A percentile compares a stretch with the other conserved stretches of the same genome.
phyloP scores from a whole-genome alignment of 352 stramenopile species.

The Globisporangium lucens region DNA sequence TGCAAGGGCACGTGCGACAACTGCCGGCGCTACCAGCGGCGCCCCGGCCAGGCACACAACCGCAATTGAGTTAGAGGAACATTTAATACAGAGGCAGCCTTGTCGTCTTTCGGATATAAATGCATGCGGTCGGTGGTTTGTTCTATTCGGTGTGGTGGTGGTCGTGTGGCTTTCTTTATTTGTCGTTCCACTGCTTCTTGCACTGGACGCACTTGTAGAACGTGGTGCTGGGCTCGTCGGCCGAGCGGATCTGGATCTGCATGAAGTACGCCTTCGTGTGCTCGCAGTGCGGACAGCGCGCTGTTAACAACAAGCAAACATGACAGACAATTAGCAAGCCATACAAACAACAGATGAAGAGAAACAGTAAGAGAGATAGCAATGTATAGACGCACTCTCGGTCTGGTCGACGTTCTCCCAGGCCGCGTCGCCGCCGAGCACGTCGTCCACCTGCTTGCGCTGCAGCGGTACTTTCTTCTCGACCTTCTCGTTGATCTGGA shows the following conservation, averaged over 20 bases:
- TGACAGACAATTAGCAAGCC: not conserved
- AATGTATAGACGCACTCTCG: constrained; percentile 51
- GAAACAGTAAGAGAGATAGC: not conserved
- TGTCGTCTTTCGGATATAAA: not conserved
- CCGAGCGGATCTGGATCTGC: constrained; percentile 99
- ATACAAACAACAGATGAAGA: not conserved
- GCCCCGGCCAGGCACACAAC: constrained; percentile 7
- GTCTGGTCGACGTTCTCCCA: constrained; percentile 99
- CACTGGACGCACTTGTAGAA: constrained; percentile 99
- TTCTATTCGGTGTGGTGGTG: not conserved
- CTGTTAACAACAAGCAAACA: constrained; percentile 24
- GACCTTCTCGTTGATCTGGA: constrained; percentile 86
- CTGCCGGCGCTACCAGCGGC: constrained; percentile 13
- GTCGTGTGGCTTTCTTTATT: constrained; percentile 17
- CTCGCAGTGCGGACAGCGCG: constrained; percentile 93
- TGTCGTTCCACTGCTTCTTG: constrained; percentile 96
- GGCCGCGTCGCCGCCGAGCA: constrained; percentile 95
- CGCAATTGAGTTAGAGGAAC: not conserved
- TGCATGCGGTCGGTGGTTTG: not conserved
- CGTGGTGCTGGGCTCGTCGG: constrained; percentile 98
- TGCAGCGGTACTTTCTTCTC: constrained; percentile 90
- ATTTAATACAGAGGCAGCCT: not conserved
- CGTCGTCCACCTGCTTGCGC: constrained; percentile 98
- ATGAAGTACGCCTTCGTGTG: constrained; percentile 99
- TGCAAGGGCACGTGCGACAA: constrained; percentile 40